Evolutionary conservation across 2,329 filamentous ascomycete species (phyloP).

Genomic region (Dactylellina leptospora): DNA sequence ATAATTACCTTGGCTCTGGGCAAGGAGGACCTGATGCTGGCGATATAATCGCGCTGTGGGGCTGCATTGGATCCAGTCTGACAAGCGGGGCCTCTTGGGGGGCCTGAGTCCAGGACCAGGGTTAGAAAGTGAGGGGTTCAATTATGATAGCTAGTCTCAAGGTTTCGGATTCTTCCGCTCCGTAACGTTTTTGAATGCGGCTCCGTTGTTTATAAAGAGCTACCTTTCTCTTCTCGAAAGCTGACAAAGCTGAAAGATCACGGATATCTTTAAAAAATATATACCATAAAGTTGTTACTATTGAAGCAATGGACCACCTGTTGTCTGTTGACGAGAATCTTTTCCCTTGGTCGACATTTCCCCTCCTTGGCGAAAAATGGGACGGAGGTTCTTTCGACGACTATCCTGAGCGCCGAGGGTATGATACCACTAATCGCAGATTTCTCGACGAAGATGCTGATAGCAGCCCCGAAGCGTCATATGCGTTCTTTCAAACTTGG

Average conservation of each 20-base stretch:
- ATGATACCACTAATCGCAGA: conserved; percentile 23
- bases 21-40: too few relatives aligned
- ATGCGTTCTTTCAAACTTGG: conserved; percentile 48
- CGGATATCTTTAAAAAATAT: not conserved
- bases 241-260: too few relatives aligned
- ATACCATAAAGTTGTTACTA: not conserved
- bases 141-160: too few relatives aligned
- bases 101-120: not conserved
- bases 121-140: conserved; percentile 29
- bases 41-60: conserved; percentile 7
- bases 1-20: too few relatives aligned
- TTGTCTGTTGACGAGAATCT: conserved; percentile 12
- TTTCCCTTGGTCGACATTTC: conserved; percentile 18
- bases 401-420: conserved; percentile 39
- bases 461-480: conserved; percentile 35
- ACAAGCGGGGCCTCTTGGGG: conserved; percentile 33
- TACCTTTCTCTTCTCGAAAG: not conserved
- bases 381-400: conserved; percentile 42
- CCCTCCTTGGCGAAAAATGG: conserved; percentile 44
- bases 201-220: conserved; percentile 40
- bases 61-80: conserved; percentile 19
- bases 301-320: conserved; percentile 40
- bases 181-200: too few relatives aligned
- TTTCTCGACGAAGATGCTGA: conserved; percentile 29
- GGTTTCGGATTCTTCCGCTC: too few relatives aligned